Base-by-base conservation (phyloP, 192 early-diverging fungal species). In the Lunasporangiospora selenospora region DNA sequence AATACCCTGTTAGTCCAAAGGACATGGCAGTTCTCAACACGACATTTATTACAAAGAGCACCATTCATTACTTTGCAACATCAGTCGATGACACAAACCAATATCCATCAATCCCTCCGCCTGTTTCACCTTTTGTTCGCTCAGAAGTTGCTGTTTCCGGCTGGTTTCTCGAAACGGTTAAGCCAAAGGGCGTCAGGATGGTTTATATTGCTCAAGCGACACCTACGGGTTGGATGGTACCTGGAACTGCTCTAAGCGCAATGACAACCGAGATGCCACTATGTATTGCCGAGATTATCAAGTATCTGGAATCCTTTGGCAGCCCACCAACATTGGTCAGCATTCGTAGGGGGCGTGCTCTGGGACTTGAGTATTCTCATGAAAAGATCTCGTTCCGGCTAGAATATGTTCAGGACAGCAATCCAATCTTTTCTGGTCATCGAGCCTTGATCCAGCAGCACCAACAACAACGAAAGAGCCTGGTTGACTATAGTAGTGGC, bases 211-310 rank as follows among this genome's bases (percentile, higher is more conserved):
- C 76, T 10, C 70, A 77, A 49, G 63, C 70, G 1, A 33, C 76
- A 9, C 55, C 67, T 4, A 65, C 67, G 39, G 67, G 78, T 15
- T 80, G 78, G 78, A 58, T 80, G 55, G 69, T 73, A 15, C 78
- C 78, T 34, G 65, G 62, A 23, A 64, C 75, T 13, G 53, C 75
- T 1, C 53, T 75, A 6, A 65, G 67, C 16, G 60, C 55, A 4
- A 60, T 62, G 67, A 52, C 62, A 18, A 80, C 67, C 0, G 66
- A 73, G 37, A 63, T 73, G 60, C 69, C 69, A 2, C 53, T 73
- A 4, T 62, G 54, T 51, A 50, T 73, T 24, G 69, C 69, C 16
- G 69, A 73, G 53, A 53, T 73, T 15, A 44, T 73, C 11, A 73
- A 73, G 23, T 73, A 73, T 30, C 49, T 73, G 6, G 61, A 73